These are phyloP conservation scores for Calvatia gigantea DNA, from an alignment of 768 basidiomycete species.

Conservation along the genomic window DNA sequence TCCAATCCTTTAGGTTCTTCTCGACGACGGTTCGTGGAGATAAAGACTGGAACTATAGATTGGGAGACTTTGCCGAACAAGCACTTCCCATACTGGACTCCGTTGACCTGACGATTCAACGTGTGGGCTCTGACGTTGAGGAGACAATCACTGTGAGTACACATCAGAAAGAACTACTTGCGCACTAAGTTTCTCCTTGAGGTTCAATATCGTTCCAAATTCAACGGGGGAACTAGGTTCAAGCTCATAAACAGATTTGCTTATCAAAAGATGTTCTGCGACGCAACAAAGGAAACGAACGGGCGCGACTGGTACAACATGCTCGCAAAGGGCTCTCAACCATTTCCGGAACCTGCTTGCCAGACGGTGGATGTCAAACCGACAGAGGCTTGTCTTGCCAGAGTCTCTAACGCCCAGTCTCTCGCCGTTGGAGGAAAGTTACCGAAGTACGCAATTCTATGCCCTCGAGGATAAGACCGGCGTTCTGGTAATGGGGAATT, in stretches of 20 bases:
- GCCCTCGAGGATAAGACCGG: conserved; percentile 48
- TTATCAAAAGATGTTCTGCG: conserved; percentile 1
- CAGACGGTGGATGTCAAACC: conserved; percentile 23
- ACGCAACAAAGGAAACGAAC: conserved; percentile 39
- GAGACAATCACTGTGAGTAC: conserved; percentile 46
- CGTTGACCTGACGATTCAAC: conserved; percentile 44
- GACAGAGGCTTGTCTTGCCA: conserved; percentile 40
- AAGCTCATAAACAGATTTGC: background rate
- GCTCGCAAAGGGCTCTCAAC: conserved; percentile 20
- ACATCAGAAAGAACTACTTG: background rate
- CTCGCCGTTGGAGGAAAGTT: conserved; percentile 38
- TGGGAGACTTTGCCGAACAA: conserved; percentile 56
- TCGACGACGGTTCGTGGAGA: conserved; percentile 38
- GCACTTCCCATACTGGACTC: conserved; percentile 48
- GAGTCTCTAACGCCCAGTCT: conserved; percentile 33
- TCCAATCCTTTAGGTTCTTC: too few species aligned
- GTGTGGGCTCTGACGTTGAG: conserved; percentile 26
- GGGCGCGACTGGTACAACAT: conserved; percentile 34
- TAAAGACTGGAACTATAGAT: conserved; percentile 37
- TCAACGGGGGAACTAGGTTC: conserved; percentile 25
- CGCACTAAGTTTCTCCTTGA: conserved; percentile 18
- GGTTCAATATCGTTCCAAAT: conserved; percentile 58
- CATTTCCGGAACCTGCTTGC: conserved; percentile 23
- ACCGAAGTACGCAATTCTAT: conserved; percentile 52
- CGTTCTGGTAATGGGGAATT: conserved; percentile 56